phyloP scores from a whole-genome alignment of 306 rosid genomes.

The Myrica gale region DNA sequence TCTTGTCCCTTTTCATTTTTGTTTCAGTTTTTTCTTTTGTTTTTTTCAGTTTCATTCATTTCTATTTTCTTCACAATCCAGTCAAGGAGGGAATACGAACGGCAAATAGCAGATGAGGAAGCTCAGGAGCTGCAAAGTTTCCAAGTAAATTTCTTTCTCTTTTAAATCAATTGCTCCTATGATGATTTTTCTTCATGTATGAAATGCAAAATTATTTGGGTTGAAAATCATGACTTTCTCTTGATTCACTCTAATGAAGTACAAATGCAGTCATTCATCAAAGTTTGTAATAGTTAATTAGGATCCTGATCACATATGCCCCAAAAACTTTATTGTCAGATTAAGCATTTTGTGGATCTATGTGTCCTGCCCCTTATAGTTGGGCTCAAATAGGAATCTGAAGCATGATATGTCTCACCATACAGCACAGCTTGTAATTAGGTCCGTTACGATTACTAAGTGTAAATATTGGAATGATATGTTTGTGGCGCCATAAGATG shows the following conservation, averaged over 20 bases:
- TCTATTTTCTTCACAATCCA: conserved; percentile 23
- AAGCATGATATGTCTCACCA: not conserved
- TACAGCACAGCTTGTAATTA: not conserved
- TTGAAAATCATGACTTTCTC: conserved; percentile 6
- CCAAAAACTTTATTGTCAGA: not conserved
- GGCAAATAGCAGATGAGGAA: conserved; percentile 71
- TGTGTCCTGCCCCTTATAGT: not conserved
- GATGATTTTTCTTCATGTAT: not conserved
- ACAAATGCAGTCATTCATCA: conserved; percentile 3
- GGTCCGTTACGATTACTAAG: no score
- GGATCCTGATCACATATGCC: not conserved
- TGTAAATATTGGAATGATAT: no score
- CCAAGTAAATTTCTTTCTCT: conserved; percentile 51
- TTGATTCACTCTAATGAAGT: conserved; percentile 10
- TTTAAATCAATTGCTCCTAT: not conserved
- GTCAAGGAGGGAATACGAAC: conserved; percentile 81
- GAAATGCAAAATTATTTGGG: not conserved
- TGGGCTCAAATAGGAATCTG: not conserved
- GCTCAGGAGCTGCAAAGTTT: conserved; percentile 65
- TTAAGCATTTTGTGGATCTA: not conserved
- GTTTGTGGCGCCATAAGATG: no score
- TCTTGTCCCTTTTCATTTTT: not conserved
- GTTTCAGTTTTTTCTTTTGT: no score
- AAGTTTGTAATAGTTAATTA: not conserved
- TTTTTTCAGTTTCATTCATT: not conserved